phyloP scores from a whole-genome alignment of 192 early-diverging fungal species.

The Kickxella alabastrina region DNA sequence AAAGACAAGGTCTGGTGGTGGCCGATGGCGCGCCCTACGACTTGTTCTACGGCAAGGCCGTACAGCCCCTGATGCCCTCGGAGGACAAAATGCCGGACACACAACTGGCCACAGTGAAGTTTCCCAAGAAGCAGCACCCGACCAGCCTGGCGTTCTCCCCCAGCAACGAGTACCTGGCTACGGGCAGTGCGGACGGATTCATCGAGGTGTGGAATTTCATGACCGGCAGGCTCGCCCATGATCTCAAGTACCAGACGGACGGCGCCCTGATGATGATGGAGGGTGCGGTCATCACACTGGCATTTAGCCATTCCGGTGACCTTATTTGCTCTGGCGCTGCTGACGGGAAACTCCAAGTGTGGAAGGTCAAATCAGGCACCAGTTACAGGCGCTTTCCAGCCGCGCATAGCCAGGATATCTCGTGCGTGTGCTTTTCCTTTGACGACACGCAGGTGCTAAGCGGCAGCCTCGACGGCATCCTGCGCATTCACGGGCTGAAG shows the following conservation, averaged over 20 bases:
- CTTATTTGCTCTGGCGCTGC: constrained; percentile 77
- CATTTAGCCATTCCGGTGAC: constrained; percentile 71
- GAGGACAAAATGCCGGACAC: constrained; percentile 71
- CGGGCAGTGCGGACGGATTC: constrained; percentile 90
- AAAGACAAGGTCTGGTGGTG: constrained; percentile 63
- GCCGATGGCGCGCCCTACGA: constrained; percentile 69
- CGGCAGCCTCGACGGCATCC: constrained; percentile 71
- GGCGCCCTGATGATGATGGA: constrained; percentile 88
- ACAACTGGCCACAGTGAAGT: constrained; percentile 82
- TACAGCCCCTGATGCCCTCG: constrained; percentile 55
- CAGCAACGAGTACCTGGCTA: constrained; percentile 77
- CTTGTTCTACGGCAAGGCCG: constrained; percentile 69
- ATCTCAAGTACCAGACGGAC: constrained; percentile 88
- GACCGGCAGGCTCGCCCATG: constrained; percentile 84
- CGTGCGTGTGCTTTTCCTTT: constrained; percentile 70
- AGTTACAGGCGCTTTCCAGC: constrained; percentile 67
- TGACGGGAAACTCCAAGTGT: constrained; percentile 85
- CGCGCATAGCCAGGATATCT: constrained; percentile 84
- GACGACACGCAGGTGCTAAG: constrained; percentile 80
- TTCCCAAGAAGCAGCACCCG: constrained; percentile 84
- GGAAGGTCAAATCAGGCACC: constrained; percentile 76
- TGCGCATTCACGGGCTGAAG: constrained; percentile 86
- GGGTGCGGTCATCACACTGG: constrained; percentile 68
- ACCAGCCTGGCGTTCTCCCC: constrained; percentile 77
- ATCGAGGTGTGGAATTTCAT: constrained; percentile 94